Evolutionary conservation across 2,329 filamentous ascomycete genomes (phyloP).

Genomic region (Teratosphaeria viscida): DNA sequence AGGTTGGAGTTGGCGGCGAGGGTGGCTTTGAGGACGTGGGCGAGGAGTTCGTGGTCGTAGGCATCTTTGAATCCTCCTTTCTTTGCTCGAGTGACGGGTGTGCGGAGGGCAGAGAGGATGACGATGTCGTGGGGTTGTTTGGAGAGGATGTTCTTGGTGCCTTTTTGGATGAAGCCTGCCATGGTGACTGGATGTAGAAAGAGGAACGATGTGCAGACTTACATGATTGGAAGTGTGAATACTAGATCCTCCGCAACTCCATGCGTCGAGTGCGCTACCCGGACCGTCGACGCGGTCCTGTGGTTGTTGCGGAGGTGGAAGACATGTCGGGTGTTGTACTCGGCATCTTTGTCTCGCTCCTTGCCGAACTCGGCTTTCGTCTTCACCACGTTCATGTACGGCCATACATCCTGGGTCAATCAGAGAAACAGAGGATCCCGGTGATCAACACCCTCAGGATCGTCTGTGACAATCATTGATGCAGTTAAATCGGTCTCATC

Average conservation of each 20-base stretch:
- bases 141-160: slow-evolving; percentile 63
- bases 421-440: too few species aligned
- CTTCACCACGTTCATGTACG: too few species aligned
- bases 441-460: too few species aligned
- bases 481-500: too few species aligned
- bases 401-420: too few species aligned
- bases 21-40: slow-evolving; percentile 55
- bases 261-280: not conserved
- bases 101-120: slow-evolving; percentile 82
- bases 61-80: slow-evolving; percentile 78
- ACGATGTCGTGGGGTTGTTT: slow-evolving; percentile 76
- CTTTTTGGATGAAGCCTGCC: slow-evolving; percentile 38
- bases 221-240: not conserved
- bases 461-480: too few species aligned
- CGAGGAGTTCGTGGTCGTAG: slow-evolving; percentile 81
- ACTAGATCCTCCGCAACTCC: not conserved
- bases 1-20: slow-evolving; percentile 63
- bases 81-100: slow-evolving; percentile 72
- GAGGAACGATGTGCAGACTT: not conserved
- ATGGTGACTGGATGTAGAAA: slow-evolving; percentile 16
- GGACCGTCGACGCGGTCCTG: not conserved
- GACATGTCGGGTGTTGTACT: not conserved
- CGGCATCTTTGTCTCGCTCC: not conserved
- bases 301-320: not conserved
- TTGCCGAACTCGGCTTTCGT: not conserved